Evolutionary conservation across 768 basidiomycete species (phyloP).

Genomic region (Pleurotus citrinopileatus): DNA sequence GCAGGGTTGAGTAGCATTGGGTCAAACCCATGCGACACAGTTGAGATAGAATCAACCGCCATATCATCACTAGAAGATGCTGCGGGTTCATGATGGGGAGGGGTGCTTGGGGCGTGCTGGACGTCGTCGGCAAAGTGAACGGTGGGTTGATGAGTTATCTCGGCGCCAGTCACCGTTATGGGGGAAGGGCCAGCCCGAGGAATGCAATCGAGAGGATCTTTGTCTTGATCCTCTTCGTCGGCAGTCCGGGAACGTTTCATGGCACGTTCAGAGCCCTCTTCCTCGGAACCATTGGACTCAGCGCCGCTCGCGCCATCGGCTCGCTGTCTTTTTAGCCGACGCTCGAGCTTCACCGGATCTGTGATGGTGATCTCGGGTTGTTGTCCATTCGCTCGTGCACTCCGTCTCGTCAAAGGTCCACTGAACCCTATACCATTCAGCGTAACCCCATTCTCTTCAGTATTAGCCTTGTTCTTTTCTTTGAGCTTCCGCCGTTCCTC

Average conservation of each 20-base stretch:
- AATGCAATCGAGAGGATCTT: slow-evolving; percentile 44
- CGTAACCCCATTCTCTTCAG: slow-evolving; percentile 22
- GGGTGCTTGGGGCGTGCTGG: slow-evolving; percentile 11
- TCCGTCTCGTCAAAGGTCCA: slow-evolving; percentile 60
- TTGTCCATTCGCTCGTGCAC: slow-evolving; percentile 70
- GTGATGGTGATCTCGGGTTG: slow-evolving; percentile 71
- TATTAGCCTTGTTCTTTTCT: slow-evolving; percentile 34
- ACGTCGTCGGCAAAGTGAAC: slow-evolving; percentile 50
- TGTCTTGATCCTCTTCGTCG: slow-evolving; percentile 43
- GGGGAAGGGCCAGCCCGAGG: slow-evolving; percentile 29
- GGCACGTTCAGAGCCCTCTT: slow-evolving; percentile 46
- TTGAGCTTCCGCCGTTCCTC: slow-evolving; percentile 54
- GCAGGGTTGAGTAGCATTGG: slow-evolving; percentile 18
- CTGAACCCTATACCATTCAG: slow-evolving; percentile 26
- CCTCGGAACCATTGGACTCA: slow-evolving; percentile 52
- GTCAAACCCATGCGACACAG: slow-evolving; percentile 12
- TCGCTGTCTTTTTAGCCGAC: slow-evolving; percentile 70
- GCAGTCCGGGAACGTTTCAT: slow-evolving; percentile 57
- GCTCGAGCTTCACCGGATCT: slow-evolving; percentile 72
- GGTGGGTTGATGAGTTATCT: slow-evolving; percentile 22
- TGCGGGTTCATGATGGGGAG: not conserved
- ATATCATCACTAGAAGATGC: slow-evolving; percentile 9
- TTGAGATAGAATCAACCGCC: slow-evolving; percentile 6
- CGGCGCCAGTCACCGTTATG: slow-evolving; percentile 13
- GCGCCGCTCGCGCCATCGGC: slow-evolving; percentile 47